Base-by-base conservation (phyloP, 2,329 filamentous ascomycete species). In the Penicillium sp. region DNA sequence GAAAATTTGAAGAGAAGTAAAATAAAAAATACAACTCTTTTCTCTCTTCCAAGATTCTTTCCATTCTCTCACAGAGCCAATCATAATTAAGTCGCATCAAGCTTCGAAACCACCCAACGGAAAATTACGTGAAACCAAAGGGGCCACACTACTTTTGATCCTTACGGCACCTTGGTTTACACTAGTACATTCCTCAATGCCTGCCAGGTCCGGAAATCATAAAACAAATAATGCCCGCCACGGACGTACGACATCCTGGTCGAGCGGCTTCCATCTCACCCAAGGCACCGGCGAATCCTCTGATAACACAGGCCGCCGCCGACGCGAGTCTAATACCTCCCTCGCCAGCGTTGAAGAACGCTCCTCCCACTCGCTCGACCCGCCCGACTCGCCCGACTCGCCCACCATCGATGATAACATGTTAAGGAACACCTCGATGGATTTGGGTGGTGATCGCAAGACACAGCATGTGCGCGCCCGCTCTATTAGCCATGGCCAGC, bases 151-250 rank as follows among this genome's bases (percentile, higher is more conserved):
- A 20, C 29, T 37, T 53, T 35, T 8, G 31, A 50, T 49, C 44
- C 24, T 54, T 49, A 49, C 51, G 20, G 22, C 29, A 9, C 37
- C 52, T 37, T 56, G 53, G 50, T 57, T 60, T 60, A 63, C 59
- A 61, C 63, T 46, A 46, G 64, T 57, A 56, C 61, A 63, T 61
- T 61, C 63, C 53, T 58, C 61, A 66, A 59, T 64, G 69, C 62
- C 58, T 49, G 47, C 61, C 57, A 62, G 55, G 56, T 58, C 57
- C 18, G 58, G 58, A 38, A 55, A 53, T 49, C 61, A 68, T 58
- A 72, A 68, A 59, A 46, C 60, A 24, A 66, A 69, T 66, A 61
- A 72, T 72, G 70, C 69, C 58, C 69, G 66, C 60, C 71, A 73
- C 59, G 65, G 66, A 60, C 69, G 71, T 55, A 65, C 67, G 39